A percentile compares a stretch with the other conserved stretches of the same genome.
phyloP scores from a whole-genome alignment of 2,329 filamentous ascomycete genomes.

The Zopfia rhizophila region DNA sequence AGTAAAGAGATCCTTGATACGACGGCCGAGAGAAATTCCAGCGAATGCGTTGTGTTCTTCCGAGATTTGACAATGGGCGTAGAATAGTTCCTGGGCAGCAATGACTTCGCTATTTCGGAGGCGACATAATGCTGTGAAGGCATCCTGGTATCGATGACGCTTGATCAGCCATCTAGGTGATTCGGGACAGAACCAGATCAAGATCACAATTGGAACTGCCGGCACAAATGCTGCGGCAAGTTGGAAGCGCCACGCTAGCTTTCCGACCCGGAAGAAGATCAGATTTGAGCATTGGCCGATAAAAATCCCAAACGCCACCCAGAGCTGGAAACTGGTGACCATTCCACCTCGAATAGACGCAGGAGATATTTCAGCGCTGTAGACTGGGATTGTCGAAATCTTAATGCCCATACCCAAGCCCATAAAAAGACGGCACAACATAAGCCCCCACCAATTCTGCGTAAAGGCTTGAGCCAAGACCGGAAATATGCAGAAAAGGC shows the following conservation, averaged over 20 bases:
- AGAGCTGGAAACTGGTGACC: constrained; percentile 8
- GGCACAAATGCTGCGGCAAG: constrained; percentile 41
- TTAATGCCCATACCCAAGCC: constrained; percentile 18
- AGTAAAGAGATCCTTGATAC: constrained; percentile 66
- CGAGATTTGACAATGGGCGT: constrained; percentile 42
- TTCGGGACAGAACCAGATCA: constrained; percentile 48
- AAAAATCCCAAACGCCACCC: constrained; percentile 11
- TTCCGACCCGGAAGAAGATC: constrained; percentile 37
- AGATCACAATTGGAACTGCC: constrained; percentile 35
- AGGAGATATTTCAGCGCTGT: constrained; percentile 8
- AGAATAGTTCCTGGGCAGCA: constrained; percentile 48
- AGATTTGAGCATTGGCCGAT: constrained; percentile 39
- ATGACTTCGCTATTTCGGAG: constrained; percentile 42
- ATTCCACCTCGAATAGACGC: constrained; percentile 15
- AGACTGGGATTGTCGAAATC: constrained; percentile 14
- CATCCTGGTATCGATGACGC: constrained; percentile 37
- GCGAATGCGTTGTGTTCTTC: constrained; percentile 33
- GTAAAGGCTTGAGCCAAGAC: constrained; percentile 16
- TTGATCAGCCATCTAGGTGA: constrained; percentile 42
- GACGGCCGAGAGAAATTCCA: constrained; percentile 31
- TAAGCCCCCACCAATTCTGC: constrained; percentile 21
- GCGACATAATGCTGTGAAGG: constrained; percentile 39
- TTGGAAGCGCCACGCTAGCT: constrained; percentile 42
- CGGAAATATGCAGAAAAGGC: constrained; percentile 35
- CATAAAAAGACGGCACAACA: constrained; percentile 17